These are phyloP conservation scores for Rhizodiscina lignyota DNA, from an alignment of 495 filamentous ascomycete species.

Conservation along the genomic window DNA sequence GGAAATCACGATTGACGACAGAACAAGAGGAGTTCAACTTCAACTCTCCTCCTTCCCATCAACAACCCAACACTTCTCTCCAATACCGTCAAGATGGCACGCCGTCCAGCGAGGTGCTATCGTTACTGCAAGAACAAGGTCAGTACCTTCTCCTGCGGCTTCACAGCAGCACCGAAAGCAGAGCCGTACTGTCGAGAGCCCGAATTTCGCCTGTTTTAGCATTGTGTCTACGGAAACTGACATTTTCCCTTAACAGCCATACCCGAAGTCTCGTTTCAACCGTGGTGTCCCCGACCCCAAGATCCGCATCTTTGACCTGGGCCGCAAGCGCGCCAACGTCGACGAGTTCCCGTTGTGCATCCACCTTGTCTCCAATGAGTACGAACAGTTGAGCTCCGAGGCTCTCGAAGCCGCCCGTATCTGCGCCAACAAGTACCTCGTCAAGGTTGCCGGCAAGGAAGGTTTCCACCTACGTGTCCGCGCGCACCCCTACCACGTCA, in stretches of 20 bases:
- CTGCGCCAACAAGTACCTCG: constrained; percentile 97
- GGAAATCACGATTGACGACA: no score
- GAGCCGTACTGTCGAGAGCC: no score
- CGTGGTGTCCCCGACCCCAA: constrained; percentile 99
- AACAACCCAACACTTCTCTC: constrained; percentile 3
- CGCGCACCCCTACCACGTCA: constrained; percentile 97
- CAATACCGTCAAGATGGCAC: constrained; percentile 76
- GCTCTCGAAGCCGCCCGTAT: constrained; percentile 98
- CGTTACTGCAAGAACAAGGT: constrained; percentile 99
- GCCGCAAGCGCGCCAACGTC: constrained; percentile 93
- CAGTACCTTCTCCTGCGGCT: no score
- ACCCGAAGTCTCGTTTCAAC: constrained; percentile 99
- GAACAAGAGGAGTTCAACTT: no score
- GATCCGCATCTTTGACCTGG: constrained; percentile 98
- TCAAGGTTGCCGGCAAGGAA: constrained; percentile 96
- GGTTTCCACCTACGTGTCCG: constrained; percentile 97
- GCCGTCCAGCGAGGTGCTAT: constrained; percentile 97
- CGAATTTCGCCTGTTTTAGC: neutral
- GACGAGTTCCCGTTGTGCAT: constrained; percentile 96
- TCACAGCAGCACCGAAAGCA: neutral
- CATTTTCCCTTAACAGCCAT: constrained; percentile 44
- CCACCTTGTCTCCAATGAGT: constrained; percentile 99
- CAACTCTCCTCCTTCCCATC: constrained; percentile 4
- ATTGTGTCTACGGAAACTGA: neutral
- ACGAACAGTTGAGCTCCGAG: constrained; percentile 96